Conservation (phyloP, 2,329 filamentous ascomycete species). For the Bipolaris victoriae region DNA sequence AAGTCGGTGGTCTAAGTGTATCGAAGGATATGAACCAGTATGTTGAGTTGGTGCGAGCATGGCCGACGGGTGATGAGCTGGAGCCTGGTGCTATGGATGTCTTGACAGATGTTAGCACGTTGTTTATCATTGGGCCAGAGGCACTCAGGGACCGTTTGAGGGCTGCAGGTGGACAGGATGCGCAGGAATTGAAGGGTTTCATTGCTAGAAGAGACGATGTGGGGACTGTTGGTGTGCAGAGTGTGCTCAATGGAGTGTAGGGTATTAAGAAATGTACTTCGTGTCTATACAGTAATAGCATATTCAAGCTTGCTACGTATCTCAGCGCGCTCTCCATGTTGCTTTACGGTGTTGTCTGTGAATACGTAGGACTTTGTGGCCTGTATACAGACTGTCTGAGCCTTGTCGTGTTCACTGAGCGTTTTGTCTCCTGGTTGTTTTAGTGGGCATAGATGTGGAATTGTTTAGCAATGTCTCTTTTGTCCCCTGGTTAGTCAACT, state of each 20-base stretch:
- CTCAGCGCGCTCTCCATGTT: background rate
- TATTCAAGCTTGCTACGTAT: background rate
- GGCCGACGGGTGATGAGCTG: conserved; percentile 69
- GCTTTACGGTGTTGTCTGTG: no score
- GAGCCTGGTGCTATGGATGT: conserved; percentile 71
- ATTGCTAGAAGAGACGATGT: conserved; percentile 85
- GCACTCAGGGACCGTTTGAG: conserved; percentile 59
- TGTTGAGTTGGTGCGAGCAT: conserved; percentile 81
- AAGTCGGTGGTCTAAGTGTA: conserved; percentile 91
- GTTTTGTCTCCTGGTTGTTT: no score
- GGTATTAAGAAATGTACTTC: background rate
- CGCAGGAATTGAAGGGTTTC: conserved; percentile 75
- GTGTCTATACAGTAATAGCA: background rate
- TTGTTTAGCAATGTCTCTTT: no score
- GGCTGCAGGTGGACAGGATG: conserved; percentile 53
- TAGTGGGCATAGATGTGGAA: no score
- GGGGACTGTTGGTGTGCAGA: conserved; percentile 79
- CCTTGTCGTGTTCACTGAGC: no score
- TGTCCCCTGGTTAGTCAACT: no score
- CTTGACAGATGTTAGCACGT: conserved; percentile 87
- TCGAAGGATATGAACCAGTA: conserved; percentile 97
- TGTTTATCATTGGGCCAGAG: conserved; percentile 85
- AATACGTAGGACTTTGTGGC: no score
- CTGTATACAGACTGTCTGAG: no score
- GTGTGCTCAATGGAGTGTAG: conserved; percentile 67